These are phyloP conservation scores for Eucalyptus grandis DNA, from an alignment of 345 rosid species.

Conservation along the genomic window DNA sequence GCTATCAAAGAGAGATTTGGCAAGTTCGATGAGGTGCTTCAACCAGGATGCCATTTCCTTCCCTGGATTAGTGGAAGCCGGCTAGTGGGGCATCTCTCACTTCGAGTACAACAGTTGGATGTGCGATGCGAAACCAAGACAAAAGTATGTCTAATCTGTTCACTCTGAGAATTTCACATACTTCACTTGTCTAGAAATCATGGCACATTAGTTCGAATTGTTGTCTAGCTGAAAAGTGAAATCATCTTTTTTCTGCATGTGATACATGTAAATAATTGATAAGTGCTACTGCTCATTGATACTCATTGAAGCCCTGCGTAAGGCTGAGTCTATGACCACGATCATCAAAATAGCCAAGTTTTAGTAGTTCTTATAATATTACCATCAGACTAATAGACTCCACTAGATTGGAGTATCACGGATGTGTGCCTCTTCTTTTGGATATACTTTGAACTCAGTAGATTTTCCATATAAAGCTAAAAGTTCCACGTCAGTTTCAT, in stretches of 20 bases:
- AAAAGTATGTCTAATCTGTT: not conserved
- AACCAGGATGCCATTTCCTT: slow-evolving; percentile 30
- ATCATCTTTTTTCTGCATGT: not conserved
- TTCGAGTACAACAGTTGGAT: slow-evolving; percentile 28
- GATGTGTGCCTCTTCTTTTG: not conserved
- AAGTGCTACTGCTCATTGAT: not conserved
- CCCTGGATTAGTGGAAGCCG: slow-evolving; percentile 29
- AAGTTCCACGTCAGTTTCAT: not conserved
- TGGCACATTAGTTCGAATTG: not conserved
- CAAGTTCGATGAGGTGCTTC: slow-evolving; percentile 19
- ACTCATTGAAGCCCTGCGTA: not conserved
- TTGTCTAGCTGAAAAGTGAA: not conserved
- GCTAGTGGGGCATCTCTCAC: slow-evolving; percentile 19
- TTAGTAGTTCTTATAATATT: not conserved
- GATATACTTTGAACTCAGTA: not conserved
- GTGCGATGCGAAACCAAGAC: slow-evolving; percentile 35
- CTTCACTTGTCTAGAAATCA: not conserved
- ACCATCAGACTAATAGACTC: not conserved
- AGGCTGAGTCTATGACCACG: not conserved
- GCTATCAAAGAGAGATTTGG: slow-evolving; percentile 28
- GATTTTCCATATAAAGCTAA: not conserved
- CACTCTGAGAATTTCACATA: not conserved
- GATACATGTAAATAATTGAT: not conserved
- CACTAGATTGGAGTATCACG: not conserved
- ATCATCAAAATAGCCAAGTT: not conserved